Evolutionary conservation across 2,329 filamentous ascomycete genomes (phyloP), one percentile per base, ranked within the genome.

Genomic region (Paraconiothyrium brasiliense): DNA sequence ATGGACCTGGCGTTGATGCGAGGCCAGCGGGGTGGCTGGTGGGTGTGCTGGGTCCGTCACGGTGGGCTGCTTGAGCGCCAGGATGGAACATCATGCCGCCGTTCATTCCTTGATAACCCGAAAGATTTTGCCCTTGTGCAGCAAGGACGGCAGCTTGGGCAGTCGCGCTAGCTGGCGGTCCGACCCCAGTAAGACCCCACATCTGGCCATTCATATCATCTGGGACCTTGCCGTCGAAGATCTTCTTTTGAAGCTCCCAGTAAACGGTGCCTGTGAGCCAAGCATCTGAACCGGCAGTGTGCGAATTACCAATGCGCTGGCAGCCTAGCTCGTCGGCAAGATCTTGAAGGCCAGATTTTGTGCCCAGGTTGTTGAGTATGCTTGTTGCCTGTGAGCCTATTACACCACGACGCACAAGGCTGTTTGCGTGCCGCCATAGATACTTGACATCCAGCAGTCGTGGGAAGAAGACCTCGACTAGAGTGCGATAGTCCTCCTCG

Each of bases 381-480:
- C 93, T 91, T 27, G 86, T 84, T 16, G 88, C 90, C 59, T 73
- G 70, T 16, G 75, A 74, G 37, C 74, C 75, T 16, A 76, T 76
- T 34, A 77, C 77, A 57, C 78, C 76, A 30, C 81, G 50, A 87
- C 89, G 9, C 86, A 89, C 68, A 84, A 89, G 70, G 81, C 82
- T 74, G 88, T 90, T 75, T 81, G 93, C 93, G 72, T 93, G 89
- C 77, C 97, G 97, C 87, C 97, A 94, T 44, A 99, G 87, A 78
- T 95, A 97, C 82, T 99, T 99, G 69, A 99, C 95, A 76, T 99
- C 95, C 78, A 95, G 97, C 0, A 97, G 88, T 20, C 90, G 90
- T 0, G 95, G 95, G 78, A 99, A 99, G 84, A 94, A 98, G 50
- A 92, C 90, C 75, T 92, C 92, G 80, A 98, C 92, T 51, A 94